Conservation (phyloP, 78 protist genomes). For the Thecamonas trahens region DNA sequence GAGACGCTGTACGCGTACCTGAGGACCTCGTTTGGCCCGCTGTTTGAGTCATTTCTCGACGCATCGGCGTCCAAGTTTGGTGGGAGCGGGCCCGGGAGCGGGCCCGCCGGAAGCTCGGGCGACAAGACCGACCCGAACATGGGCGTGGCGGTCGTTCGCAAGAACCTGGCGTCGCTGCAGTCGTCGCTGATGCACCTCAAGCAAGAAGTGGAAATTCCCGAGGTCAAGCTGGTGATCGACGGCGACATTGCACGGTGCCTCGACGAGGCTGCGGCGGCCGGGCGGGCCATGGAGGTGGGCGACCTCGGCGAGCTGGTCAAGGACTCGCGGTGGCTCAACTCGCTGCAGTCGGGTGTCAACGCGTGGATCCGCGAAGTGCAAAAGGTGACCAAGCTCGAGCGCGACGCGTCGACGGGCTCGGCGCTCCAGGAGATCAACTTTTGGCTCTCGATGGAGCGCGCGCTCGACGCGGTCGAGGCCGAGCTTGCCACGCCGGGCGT, state of each 20-base stretch:
- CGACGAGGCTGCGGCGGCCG: constrained; percentile 2
- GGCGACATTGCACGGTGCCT: constrained; percentile 26
- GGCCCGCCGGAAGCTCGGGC: neutral
- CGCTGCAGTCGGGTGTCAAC: constrained; percentile 37
- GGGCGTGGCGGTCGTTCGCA: constrained; percentile 49
- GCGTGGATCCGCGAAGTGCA: constrained; percentile 63
- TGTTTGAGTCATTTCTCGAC: constrained; percentile 31
- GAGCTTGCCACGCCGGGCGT: neutral
- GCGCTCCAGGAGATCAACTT: constrained; percentile 54
- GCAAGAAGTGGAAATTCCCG: constrained; percentile 63
- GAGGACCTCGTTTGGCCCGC: constrained; percentile 66
- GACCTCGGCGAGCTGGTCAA: neutral
- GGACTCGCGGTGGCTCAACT: constrained; percentile 6
- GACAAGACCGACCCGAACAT: neutral
- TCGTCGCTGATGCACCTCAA: constrained; percentile 51
- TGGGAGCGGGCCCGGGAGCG: neutral
- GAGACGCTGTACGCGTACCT: constrained; percentile 60
- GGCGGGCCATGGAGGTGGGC: constrained; percentile 1
- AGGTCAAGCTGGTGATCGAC: constrained; percentile 33
- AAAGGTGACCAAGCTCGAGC: constrained; percentile 52
- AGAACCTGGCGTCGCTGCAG: constrained; percentile 60
- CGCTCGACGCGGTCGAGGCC: constrained; percentile 26
- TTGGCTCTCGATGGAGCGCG: constrained; percentile 59
- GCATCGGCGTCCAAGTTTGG: neutral
- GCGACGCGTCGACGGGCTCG: constrained; percentile 21